Base-by-base conservation (phyloP, 2,329 filamentous ascomycete genomes). In the Chrysoporthe puriensis region DNA sequence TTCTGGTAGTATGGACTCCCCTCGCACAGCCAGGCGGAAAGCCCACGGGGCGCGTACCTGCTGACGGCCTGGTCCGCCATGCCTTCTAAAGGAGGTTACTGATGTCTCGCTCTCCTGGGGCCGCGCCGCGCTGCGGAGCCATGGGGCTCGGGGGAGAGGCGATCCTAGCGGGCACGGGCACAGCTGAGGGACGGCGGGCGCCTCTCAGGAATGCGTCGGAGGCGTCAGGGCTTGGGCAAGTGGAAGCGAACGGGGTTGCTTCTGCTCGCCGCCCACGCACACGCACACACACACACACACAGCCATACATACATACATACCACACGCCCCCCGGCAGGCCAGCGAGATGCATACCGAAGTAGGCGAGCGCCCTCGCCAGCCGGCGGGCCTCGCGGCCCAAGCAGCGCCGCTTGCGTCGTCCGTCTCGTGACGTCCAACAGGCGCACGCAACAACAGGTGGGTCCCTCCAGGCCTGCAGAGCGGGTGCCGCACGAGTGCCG, bases 401-500 rank as follows among this genome's bases (percentile, higher is more conserved):
- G 9, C 5, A 26, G 36, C 40, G 11, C 36, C 40, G 16, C 56
- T 58, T 58, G 56, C 57, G 36, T 60, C n/a, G 57, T 21, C 36
- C 32, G 40, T 60, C 57, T 60, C 57, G 57, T 44, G 57, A 60
- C 9, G 18, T 60, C 9, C 36, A 60, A 7, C 40, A 42, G 11
- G 36, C 40, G 40, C 57, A 60, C n/a, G n/a, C 32, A 60, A 46
- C 40, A 36, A 18, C 13, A 3, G 50, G 4, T 40, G 36, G 36
- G 36, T 40, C 36, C 36, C 36, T 9, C 26, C 4, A 5, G 40
- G 2, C 57, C 40, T 60, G 57, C n/a, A 16, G 50, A 26, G 36
- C 57, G n/a, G 57, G 57, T 60, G 57, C 36, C 57, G 57, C 57
- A 59, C 57, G 57, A 59, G 36, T 43, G 57, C 36, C 57, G 57